These are phyloP conservation scores for Salix brachista DNA, from an alignment of 345 rosid species.

Conservation along the genomic window DNA sequence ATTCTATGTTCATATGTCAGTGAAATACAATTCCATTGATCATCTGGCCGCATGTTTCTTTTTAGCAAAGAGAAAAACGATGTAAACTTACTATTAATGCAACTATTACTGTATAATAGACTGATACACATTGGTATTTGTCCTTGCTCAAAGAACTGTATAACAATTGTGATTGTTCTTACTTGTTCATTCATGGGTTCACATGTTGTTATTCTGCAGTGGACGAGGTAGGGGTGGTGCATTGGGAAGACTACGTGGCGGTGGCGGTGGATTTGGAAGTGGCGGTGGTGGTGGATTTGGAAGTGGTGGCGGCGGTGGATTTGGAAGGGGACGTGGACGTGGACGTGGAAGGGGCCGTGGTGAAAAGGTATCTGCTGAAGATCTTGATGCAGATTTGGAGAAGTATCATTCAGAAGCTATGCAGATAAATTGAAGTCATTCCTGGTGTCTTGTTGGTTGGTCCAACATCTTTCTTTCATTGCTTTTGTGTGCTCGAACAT, in stretches of 20 bases:
- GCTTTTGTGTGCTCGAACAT: slow-evolving; percentile 8
- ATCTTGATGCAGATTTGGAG: slow-evolving; percentile 93
- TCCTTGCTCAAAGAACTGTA: neutral
- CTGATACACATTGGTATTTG: neutral
- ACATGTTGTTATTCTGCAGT: slow-evolving; percentile 6
- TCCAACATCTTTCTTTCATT: neutral
- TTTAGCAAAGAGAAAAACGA: neutral
- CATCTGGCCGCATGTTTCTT: neutral
- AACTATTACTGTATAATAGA: neutral
- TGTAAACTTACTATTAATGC: neutral
- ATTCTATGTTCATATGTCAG: neutral
- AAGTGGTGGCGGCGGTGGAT: slow-evolving; percentile 50
- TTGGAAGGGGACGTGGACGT: slow-evolving; percentile 54
- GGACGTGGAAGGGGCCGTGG: slow-evolving; percentile 1
- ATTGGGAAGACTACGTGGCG: neutral
- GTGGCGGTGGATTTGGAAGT: slow-evolving; percentile 26
- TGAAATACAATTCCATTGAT: neutral
- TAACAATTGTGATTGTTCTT: neutral
- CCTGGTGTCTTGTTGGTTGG: slow-evolving; percentile 9
- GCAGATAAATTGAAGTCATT: slow-evolving; percentile 53
- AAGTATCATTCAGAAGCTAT: slow-evolving; percentile 77
- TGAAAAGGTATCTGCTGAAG: slow-evolving; percentile 85
- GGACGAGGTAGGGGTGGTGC: neutral
- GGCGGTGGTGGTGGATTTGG: slow-evolving; percentile 38
- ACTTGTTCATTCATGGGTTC: neutral